These are phyloP conservation scores for Fusarium austroafricanum DNA, from an alignment of 2,329 filamentous ascomycete species.

Conservation along the genomic window DNA sequence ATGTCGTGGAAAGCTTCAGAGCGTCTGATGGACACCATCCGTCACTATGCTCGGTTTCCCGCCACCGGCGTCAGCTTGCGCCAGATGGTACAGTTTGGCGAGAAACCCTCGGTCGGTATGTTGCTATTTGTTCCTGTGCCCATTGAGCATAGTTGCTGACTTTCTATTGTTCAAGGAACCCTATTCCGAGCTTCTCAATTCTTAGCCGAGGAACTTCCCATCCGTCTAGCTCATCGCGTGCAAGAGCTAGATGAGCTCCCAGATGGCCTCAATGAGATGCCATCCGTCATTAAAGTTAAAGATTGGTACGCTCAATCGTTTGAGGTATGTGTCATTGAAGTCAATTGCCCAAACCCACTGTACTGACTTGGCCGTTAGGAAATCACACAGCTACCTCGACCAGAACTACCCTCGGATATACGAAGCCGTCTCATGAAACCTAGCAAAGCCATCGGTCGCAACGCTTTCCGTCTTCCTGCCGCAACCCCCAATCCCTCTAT, in stretches of 20 bases:
- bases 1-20: constrained; percentile 97
- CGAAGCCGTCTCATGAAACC: constrained; percentile 82
- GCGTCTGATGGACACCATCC: constrained; percentile 95
- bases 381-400: constrained; percentile 87
- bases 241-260: constrained; percentile 92
- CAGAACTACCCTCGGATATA: constrained; percentile 79
- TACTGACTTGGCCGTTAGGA: constrained; percentile 67
- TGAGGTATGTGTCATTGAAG: constrained; percentile 71
- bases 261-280: constrained; percentile 97
- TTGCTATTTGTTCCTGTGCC: constrained; percentile 82
- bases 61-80: constrained; percentile 95
- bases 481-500: constrained; percentile 92
- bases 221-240: constrained; percentile 94
- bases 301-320: constrained; percentile 99
- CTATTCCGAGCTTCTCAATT: constrained; percentile 98
- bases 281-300: constrained; percentile 92
- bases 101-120: constrained; percentile 88
- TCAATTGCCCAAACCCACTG: not conserved
- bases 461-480: constrained; percentile 78
- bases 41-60: constrained; percentile 96
- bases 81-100: constrained; percentile 99
- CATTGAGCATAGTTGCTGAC: constrained; percentile 67
- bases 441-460: constrained; percentile 65
- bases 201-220: constrained; percentile 96
- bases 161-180: constrained; percentile 71